Evolutionary conservation across 2,329 filamentous ascomycete species (phyloP), one percentile per base, ranked within the genome.

Genomic region (Laburnicola sp.): DNA sequence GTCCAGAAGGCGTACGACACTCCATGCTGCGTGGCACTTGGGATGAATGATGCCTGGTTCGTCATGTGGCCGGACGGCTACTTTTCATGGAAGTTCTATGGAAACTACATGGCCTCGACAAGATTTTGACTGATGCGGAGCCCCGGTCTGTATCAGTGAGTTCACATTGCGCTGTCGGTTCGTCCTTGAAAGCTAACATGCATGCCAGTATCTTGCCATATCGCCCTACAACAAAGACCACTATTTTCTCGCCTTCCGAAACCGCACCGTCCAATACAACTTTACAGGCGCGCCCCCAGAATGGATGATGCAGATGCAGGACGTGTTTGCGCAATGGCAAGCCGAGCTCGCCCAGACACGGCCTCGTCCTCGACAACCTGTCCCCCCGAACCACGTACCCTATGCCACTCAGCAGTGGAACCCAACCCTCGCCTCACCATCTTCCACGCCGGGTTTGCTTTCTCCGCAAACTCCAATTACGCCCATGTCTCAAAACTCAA

Each of bases 231-330:
- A 66, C 57, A 60, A 59, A 9, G 50, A 65, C 8, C 69, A 71
- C 30, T 70, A 66, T 53, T 71, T 72, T 31, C 51, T 70, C 30
- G 68, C 66, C 1, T 71, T 69, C 44, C 56, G 50, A 6, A 60
- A 72, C 40, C 59, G 61, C 23, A 66, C 66, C 25, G 55, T 72
- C 47, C 64, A 68, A 42, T 72, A 71, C 55, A 65, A 67, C 45
- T 69, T 72, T 53, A 63, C 60, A 2, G 66, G 65, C 16, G 62
- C 57, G 1, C 65, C 65, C 5, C 50, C 58, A 10, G 64, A 71
- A 51, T 72, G 68, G 68, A 65, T 68, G 59, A 56, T 56, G 35
- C 67, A 68, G 21, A 70, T 71, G 62, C 63, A 63, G 2, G 62
- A 69, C 35, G 66, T 69, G 9, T 70, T 70, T 39, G 48, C 54